Conservation (phyloP, 164 flowering plant genomes). For the Vitis labrusca region DNA sequence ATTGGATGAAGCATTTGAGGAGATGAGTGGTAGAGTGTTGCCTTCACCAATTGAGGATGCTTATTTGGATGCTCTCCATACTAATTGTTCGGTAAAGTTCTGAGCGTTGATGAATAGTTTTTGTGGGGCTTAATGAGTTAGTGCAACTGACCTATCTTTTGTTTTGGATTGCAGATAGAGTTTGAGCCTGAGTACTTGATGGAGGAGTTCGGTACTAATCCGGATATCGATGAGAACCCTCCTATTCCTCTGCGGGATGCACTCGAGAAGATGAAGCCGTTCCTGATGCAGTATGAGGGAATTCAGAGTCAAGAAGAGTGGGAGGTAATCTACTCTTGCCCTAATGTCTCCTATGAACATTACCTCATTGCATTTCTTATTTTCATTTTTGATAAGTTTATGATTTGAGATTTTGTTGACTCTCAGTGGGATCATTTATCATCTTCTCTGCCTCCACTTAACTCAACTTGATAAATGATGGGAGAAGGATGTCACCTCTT, state of each 20-base stretch:
- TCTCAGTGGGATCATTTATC: too few species aligned
- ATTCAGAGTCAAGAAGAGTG: constrained; percentile 83
- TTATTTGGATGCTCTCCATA: constrained; percentile 55
- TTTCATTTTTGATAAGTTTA: too few species aligned
- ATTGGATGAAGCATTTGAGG: constrained; percentile 61
- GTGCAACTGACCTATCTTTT: not conserved
- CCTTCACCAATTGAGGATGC: constrained; percentile 66
- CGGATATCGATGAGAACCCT: constrained; percentile 84
- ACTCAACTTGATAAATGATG: too few species aligned
- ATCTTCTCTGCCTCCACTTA: too few species aligned
- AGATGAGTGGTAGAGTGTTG: constrained; percentile 41
- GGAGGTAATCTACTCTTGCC: constrained; percentile 54
- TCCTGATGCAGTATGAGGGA: constrained; percentile 81
- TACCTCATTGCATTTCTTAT: too few species aligned
- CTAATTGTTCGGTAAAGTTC: constrained; percentile 47
- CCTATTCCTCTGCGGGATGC: constrained; percentile 82
- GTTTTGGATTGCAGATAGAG: constrained; percentile 61
- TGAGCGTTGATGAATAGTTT: not conserved
- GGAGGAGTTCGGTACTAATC: constrained; percentile 70
- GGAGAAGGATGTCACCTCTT: too few species aligned
- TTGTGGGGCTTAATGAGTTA: too few species aligned
- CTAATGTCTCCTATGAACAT: too few species aligned
- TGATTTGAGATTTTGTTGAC: too few species aligned
- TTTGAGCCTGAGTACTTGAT: constrained; percentile 80
- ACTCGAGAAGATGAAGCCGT: constrained; percentile 86